Conservation (phyloP, 768 basidiomycete genomes). For the Rhodotorula paludigena region DNA sequence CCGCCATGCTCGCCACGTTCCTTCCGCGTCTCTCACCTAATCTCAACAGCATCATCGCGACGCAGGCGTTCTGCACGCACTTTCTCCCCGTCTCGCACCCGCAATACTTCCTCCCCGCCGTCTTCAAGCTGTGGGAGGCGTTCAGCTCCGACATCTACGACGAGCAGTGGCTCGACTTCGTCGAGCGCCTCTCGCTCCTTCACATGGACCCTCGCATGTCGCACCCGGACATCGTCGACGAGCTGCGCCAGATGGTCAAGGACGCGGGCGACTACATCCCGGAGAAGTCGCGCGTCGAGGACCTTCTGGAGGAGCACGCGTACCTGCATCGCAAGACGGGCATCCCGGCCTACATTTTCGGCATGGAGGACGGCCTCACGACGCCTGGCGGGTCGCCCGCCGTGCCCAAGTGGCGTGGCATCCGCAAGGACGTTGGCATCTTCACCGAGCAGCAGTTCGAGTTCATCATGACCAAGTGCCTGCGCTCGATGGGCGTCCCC, state of each 20-base stretch:
- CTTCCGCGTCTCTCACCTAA: slow-evolving; percentile 68
- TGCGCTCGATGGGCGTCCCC: slow-evolving; percentile 49
- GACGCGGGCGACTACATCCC: slow-evolving; percentile 27
- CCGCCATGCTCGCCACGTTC: slow-evolving; percentile 83
- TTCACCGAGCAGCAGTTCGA: slow-evolving; percentile 78
- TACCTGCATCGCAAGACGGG: slow-evolving; percentile 37
- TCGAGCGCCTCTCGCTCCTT: slow-evolving; percentile 68
- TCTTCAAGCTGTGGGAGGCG: slow-evolving; percentile 81
- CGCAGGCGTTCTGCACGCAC: slow-evolving; percentile 77
- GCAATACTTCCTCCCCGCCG: slow-evolving; percentile 66
- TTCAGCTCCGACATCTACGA: slow-evolving; percentile 85
- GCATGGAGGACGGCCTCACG: slow-evolving; percentile 58
- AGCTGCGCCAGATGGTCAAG: slow-evolving; percentile 44
- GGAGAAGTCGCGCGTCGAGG: slow-evolving; percentile 38
- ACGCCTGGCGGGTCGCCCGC: slow-evolving; percentile 50
- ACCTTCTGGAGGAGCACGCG: slow-evolving; percentile 19
- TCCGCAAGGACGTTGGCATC: slow-evolving; percentile 71
- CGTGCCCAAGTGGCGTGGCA: slow-evolving; percentile 55
- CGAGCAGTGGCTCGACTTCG: slow-evolving; percentile 80
- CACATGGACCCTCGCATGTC: slow-evolving; percentile 73
- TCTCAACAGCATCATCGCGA: slow-evolving; percentile 65
- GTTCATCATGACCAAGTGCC: slow-evolving; percentile 79
- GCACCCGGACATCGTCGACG: slow-evolving; percentile 63
- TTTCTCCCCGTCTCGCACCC: slow-evolving; percentile 82
- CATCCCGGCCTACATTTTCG: slow-evolving; percentile 47